These are phyloP conservation scores for Talaromyces sp. DNA, from an alignment of 2,329 filamentous ascomycete genomes.

Conservation along the genomic window DNA sequence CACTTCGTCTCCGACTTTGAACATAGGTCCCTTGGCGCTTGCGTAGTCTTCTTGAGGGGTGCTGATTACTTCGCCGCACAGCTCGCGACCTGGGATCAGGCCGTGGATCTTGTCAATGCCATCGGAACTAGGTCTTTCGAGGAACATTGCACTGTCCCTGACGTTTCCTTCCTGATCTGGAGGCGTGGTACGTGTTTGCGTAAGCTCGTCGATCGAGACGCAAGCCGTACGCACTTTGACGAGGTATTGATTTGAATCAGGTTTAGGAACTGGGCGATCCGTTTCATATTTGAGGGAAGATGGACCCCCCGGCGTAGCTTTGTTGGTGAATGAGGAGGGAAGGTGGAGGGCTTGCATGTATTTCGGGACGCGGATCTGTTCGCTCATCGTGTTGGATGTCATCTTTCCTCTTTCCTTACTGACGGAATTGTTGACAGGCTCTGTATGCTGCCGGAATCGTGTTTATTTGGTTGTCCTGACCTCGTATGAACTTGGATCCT, in stretches of 20 bases:
- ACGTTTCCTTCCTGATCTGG: conserved; percentile 19
- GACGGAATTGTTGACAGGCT: too few species aligned
- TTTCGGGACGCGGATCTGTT: conserved; percentile 34
- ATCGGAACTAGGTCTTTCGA: conserved; percentile 22
- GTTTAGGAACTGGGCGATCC: conserved; percentile 36
- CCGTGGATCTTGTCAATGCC: conserved; percentile 22
- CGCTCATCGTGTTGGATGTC: conserved; percentile 31
- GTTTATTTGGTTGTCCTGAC: too few species aligned
- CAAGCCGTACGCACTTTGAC: conserved; percentile 40
- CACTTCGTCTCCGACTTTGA: conserved; percentile 40
- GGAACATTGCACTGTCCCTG: conserved; percentile 9
- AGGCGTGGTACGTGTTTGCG: conserved; percentile 24
- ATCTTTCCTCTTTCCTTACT: neutral
- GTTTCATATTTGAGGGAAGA: conserved; percentile 33
- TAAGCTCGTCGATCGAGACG: conserved; percentile 36
- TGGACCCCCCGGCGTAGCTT: conserved; percentile 22
- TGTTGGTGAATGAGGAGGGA: conserved; percentile 24
- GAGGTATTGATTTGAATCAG: conserved; percentile 37
- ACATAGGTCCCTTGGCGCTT: conserved; percentile 33
- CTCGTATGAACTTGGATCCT: too few species aligned
- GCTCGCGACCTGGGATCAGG: conserved; percentile 40
- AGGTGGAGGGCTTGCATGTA: conserved; percentile 41
- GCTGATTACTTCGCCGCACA: conserved; percentile 39
- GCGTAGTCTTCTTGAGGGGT: conserved; percentile 32
- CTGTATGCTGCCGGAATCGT: too few species aligned